These are phyloP conservation scores for Teratosphaeria viscida DNA, from an alignment of 2,329 filamentous ascomycete genomes.

Conservation along the genomic window DNA sequence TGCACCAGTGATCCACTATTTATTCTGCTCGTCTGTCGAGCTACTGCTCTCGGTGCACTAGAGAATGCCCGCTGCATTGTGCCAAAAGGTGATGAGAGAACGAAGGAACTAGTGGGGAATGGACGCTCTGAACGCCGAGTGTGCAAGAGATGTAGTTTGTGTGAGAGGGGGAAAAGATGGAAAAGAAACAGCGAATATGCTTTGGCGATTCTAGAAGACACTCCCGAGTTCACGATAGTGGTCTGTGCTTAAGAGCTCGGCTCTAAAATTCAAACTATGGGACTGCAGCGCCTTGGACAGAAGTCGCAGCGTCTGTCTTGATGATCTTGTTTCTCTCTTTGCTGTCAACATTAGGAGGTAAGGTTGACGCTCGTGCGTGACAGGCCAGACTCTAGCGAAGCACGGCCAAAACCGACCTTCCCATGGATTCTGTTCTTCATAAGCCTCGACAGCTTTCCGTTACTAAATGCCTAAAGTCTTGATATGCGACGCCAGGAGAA, in stretches of 20 bases:
- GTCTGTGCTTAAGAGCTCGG: neutral
- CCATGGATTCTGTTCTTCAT: too few relatives aligned
- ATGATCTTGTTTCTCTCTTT: neutral
- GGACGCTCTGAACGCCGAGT: neutral
- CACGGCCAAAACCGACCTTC: too few relatives aligned
- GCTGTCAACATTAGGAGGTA: neutral
- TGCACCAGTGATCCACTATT: conserved; percentile 59
- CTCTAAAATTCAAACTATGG: neutral
- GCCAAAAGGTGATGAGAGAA: neutral
- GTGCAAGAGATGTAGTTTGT: neutral
- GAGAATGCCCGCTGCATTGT: conserved; percentile 90
- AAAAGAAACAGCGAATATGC: neutral
- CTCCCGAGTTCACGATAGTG: neutral
- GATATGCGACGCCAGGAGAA: too few relatives aligned
- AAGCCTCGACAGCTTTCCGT: too few relatives aligned
- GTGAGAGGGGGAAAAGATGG: neutral
- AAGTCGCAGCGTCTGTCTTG: neutral
- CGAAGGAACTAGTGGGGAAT: neutral
- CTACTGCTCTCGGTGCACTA: conserved; percentile 67
- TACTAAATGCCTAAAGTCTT: too few relatives aligned
- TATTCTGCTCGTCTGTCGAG: conserved; percentile 54
- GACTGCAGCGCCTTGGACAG: neutral
- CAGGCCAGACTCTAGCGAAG: too few relatives aligned
- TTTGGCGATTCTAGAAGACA: neutral
- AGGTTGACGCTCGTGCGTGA: too few relatives aligned